A percentile compares a stretch with the other conserved stretches of the same genome.
phyloP scores from a whole-genome alignment of 2,329 filamentous ascomycete species.

The Sporothrix dimorphospora region DNA sequence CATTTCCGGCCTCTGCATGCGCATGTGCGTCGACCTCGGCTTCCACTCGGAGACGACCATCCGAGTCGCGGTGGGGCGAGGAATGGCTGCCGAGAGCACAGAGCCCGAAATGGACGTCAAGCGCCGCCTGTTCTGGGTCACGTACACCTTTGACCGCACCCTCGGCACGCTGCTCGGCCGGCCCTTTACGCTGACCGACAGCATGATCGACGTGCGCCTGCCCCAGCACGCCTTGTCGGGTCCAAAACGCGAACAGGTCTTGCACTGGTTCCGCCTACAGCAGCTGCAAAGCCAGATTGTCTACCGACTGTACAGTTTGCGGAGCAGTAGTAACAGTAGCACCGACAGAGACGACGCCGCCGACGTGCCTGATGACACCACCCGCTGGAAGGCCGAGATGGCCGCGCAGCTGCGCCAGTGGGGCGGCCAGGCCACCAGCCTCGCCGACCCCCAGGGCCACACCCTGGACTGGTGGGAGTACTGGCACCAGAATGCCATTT shows the following conservation, averaged over 20 bases:
- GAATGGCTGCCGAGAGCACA: background rate
- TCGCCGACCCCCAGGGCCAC: constrained; percentile 24
- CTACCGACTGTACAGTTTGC: constrained; percentile 22
- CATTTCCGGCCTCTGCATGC: constrained; percentile 36
- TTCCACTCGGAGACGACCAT: constrained; percentile 35
- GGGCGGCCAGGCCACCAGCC: constrained; percentile 8
- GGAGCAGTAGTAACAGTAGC: background rate
- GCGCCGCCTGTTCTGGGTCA: constrained; percentile 38
- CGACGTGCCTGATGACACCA: background rate
- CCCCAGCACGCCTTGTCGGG: constrained; percentile 25
- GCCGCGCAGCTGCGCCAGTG: background rate
- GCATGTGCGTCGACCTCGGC: constrained; percentile 37
- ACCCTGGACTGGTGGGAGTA: constrained; percentile 34
- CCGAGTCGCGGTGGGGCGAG: background rate
- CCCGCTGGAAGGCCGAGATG: constrained; percentile 28
- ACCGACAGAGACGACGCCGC: too few species aligned
- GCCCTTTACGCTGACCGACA: constrained; percentile 36
- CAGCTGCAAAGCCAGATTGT: constrained; percentile 35
- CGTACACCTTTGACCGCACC: constrained; percentile 36
- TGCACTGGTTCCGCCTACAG: constrained; percentile 36
- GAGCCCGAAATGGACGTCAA: constrained; percentile 31
- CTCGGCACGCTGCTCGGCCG: constrained; percentile 36
- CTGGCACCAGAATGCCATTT: constrained; percentile 36
- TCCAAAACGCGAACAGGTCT: constrained; percentile 28
- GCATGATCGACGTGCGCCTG: constrained; percentile 34